Evolutionary conservation across 805 yeast genomes (phyloP).

Genomic region (Wickerhamomyces chambardii): DNA sequence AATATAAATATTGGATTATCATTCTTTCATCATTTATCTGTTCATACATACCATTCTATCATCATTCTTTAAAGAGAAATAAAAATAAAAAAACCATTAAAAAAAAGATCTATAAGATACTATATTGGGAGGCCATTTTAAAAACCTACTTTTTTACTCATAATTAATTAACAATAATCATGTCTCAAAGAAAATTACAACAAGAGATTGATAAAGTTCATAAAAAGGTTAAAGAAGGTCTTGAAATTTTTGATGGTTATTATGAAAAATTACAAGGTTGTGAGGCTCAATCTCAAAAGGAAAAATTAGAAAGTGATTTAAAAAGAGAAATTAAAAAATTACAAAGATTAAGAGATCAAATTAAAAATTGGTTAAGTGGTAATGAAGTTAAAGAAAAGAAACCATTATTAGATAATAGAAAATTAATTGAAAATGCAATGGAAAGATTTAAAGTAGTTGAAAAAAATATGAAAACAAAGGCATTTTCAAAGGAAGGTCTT

Average conservation of each 20-base stretch:
- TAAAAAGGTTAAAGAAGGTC: slow-evolving; percentile 72
- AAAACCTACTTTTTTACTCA: not conserved
- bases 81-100: too few relatives aligned
- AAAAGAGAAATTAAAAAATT: slow-evolving; percentile 92
- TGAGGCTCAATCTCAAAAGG: slow-evolving; percentile 83
- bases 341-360: slow-evolving; percentile 90
- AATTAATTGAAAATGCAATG: slow-evolving; percentile 72
- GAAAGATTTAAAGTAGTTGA: slow-evolving; percentile 94
- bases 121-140: too few relatives aligned
- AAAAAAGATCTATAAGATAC: too few relatives aligned
- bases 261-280: slow-evolving; percentile 79
- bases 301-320: slow-evolving; percentile 84
- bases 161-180: not conserved
- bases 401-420: slow-evolving; percentile 66
- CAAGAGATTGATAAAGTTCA: slow-evolving; percentile 88
- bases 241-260: slow-evolving; percentile 73
- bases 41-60: too few relatives aligned
- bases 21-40: too few relatives aligned
- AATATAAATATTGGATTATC: too few relatives aligned
- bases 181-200: slow-evolving; percentile 38
- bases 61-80: too few relatives aligned
- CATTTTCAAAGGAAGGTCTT: slow-evolving; percentile 88
- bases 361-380: slow-evolving; percentile 89
- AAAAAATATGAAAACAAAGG: slow-evolving; percentile 87
- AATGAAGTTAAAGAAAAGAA: slow-evolving; percentile 89